Conservation (phyloP, 1,284 basidiomycete genomes). For the Somion occarium region DNA sequence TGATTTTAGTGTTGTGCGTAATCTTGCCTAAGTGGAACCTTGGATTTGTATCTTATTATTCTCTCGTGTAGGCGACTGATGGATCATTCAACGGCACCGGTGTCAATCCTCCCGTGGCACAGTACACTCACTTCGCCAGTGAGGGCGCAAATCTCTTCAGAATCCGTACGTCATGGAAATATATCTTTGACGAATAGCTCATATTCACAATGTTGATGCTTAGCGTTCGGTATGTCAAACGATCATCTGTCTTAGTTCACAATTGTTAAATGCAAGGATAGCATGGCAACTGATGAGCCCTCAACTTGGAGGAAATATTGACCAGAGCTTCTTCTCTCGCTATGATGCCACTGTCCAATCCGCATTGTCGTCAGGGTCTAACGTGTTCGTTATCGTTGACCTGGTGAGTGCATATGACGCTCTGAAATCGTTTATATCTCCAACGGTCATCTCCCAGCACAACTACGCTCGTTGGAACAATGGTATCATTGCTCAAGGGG, state of each 20-base stretch:
- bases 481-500: slow-evolving; percentile 46
- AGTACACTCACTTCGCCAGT: slow-evolving; percentile 40
- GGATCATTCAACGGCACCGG: slow-evolving; percentile 39
- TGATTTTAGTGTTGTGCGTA: slow-evolving; percentile 30
- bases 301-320: slow-evolving; percentile 41
- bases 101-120: slow-evolving; percentile 31
- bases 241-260: background rate
- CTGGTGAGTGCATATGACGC: slow-evolving; percentile 23
- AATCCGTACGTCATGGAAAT: slow-evolving; percentile 29
- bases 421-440: background rate
- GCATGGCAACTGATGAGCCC: slow-evolving; percentile 53
- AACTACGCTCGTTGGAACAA: slow-evolving; percentile 52
- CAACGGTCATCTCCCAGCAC: slow-evolving; percentile 26
- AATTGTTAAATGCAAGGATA: slow-evolving; percentile 11
- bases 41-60: background rate
- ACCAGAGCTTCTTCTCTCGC: slow-evolving; percentile 37
- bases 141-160: slow-evolving; percentile 45
- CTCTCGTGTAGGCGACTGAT: slow-evolving; percentile 28
- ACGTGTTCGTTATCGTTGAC: slow-evolving; percentile 50
- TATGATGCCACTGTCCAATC: slow-evolving; percentile 47
- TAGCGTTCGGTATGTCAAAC: slow-evolving; percentile 29
- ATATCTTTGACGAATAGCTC: background rate
- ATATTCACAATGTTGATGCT: background rate
- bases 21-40: background rate
- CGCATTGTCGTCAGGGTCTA: slow-evolving; percentile 35